phyloP scores from a whole-genome alignment of 2,329 filamentous ascomycete genomes.

The Sclerotinia spermophila region DNA sequence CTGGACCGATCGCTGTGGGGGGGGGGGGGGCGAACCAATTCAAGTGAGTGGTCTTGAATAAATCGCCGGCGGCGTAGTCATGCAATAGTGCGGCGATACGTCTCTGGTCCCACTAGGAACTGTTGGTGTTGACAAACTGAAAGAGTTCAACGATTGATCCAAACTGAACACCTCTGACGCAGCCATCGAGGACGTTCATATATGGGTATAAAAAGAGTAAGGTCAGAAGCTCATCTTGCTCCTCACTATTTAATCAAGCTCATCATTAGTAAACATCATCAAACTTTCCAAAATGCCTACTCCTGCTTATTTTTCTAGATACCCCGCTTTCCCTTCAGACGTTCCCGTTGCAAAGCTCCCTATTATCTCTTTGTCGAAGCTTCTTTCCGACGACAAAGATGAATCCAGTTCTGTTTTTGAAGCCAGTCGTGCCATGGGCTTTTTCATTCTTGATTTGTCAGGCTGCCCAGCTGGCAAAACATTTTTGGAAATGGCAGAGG shows the following conservation, averaged over 20 bases:
- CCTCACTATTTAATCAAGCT: background rate
- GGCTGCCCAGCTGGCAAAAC: background rate
- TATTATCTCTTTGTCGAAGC: background rate
- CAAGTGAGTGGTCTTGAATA: background rate
- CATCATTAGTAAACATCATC: background rate
- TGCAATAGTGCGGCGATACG: background rate
- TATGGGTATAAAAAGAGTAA: too few species aligned
- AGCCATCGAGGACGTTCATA: background rate
- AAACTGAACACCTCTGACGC: background rate
- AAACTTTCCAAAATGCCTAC: background rate
- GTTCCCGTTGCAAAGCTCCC: background rate
- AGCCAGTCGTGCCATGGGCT: conserved; percentile 1
- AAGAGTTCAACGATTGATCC: background rate
- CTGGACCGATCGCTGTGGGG: too few species aligned
- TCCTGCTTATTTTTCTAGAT: conserved; percentile 1
- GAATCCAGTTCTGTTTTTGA: background rate
- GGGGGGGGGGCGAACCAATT: background rate
- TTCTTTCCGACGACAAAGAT: background rate
- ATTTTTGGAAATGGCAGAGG: background rate
- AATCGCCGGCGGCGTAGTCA: background rate
- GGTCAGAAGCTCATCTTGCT: background rate
- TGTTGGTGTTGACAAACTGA: background rate
- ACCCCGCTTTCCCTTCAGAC: background rate
- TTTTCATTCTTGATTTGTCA: background rate
- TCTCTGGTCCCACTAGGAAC: background rate